Base-by-base conservation (phyloP, 169 alveolate species). In the Plasmodium gallinaceum region DNA sequence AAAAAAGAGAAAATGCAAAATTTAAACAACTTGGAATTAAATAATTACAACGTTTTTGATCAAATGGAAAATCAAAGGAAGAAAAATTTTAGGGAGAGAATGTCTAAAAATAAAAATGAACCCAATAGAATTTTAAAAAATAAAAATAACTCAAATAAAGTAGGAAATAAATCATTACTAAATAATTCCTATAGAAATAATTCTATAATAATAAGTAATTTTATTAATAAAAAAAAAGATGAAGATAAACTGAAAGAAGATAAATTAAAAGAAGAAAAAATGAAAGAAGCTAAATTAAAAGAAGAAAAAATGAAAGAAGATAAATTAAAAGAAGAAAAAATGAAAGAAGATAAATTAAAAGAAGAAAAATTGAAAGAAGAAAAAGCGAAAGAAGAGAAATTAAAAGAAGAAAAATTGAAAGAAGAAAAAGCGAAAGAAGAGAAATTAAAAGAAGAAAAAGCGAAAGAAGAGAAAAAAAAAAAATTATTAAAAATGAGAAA, bases 11-110 rank as follows among this genome's bases (percentile, higher is more conserved):
- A 43, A 66, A 69, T 42, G 20, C 6, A 16, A 1, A 43, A 52
- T 1, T 62, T n/a, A 24, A 66, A 80, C 12, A 42, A 66, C 3
- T 26, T 60, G 4, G 58, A 64, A 4, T 60, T 52, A 42, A 39
- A 37, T 18, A 66, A 68, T 51, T 80, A 80, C 51, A 43, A 69
- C 60, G 66, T 80, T 5, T 80, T 80, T 48, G 78, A 80, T 37
- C 42, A 80, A 80, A 65, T 51, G 64, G 90, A 80, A 80, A 80
- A 46, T 18, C 58, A 80, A 39, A 52, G 90, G 51, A 80, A 52
- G 32, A 66, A 12, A 60, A 68, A 20, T 20, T 66, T 80, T 61
- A 24, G 57, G 26, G 90, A 71, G 24, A 80, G 68, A 46, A 64
- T 22, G 54, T 39, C 32, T 20, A 48, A 37, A 5, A 61, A 10